Evolutionary conservation across 2,329 filamentous ascomycete species (phyloP).

Genomic region (Lomentospora prolificans): DNA sequence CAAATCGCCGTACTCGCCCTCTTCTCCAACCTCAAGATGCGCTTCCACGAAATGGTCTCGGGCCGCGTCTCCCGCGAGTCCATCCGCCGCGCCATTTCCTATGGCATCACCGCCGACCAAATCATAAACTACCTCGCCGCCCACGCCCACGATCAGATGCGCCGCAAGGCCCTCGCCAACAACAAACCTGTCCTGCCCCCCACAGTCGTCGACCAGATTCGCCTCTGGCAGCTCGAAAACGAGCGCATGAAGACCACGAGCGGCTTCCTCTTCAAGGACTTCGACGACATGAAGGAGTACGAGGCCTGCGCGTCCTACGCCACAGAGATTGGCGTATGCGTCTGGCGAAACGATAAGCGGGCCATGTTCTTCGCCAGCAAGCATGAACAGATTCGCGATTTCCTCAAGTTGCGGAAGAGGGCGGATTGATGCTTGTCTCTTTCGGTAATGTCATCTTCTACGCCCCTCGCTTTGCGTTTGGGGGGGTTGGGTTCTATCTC

Average conservation of each 20-base stretch:
- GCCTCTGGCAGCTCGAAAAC: conserved; percentile 94
- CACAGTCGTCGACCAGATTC: conserved; percentile 94
- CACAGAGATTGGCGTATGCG: conserved; percentile 79
- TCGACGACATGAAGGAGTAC: conserved; percentile 62
- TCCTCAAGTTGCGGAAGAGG: conserved; percentile 57
- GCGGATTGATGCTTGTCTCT: conserved; percentile 24
- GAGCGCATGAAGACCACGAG: conserved; percentile 79
- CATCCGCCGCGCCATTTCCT: conserved; percentile 74
- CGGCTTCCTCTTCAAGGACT: conserved; percentile 87
- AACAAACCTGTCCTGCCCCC: conserved; percentile 73
- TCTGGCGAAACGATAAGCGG: conserved; percentile 73
- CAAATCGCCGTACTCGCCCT: conserved; percentile 91
- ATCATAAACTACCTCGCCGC: conserved; percentile 88
- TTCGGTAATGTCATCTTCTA: no score
- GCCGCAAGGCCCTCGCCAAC: conserved; percentile 48
- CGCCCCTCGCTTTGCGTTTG: no score
- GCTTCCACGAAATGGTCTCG: conserved; percentile 89
- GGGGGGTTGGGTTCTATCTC: no score
- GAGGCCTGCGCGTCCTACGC: conserved; percentile 66
- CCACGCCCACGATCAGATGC: conserved; percentile 92
- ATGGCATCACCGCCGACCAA: conserved; percentile 89
- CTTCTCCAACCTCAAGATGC: conserved; percentile 78
- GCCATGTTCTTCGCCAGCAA: conserved; percentile 87
- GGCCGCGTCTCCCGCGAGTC: conserved; percentile 85
- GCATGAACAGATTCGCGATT: conserved; percentile 79